Conservation (phyloP, 441 rosid genomes). For the Populus trichocarpa region DNA sequence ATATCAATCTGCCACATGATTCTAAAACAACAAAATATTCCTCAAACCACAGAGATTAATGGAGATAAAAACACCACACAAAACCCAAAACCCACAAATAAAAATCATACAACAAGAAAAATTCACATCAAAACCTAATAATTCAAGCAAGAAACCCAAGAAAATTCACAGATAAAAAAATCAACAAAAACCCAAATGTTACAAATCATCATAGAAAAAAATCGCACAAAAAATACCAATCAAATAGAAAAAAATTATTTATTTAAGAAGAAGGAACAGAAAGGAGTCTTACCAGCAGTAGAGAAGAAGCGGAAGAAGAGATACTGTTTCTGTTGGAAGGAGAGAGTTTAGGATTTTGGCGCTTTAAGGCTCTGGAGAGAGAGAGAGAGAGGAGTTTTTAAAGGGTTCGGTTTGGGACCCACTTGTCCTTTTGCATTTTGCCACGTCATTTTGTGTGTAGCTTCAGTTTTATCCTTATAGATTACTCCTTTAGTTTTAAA, state of each 20-base stretch:
- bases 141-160: not conserved
- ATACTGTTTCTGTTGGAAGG: not conserved
- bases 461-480: not conserved
- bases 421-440: not conserved
- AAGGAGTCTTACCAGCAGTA: constrained; percentile 7
- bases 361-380: constrained; percentile 5
- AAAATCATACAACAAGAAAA: not conserved
- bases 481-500: not conserved
- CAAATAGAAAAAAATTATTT: not conserved
- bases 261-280: not conserved
- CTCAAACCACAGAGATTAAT: not conserved
- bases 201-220: not conserved
- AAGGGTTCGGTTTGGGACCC: constrained; percentile 20
- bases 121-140: not conserved
- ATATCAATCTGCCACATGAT: not conserved
- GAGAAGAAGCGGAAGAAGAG: not conserved
- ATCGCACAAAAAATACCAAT: not conserved
- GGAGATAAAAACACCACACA: not conserved
- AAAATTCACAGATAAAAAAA: not conserved
- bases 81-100: not conserved
- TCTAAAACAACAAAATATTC: not conserved
- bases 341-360: constrained; percentile 6
- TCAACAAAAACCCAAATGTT: not conserved
- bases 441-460: not conserved
- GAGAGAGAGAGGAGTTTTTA: constrained; percentile 6